Evolutionary conservation across 805 yeast species (phyloP).

Genomic region (Barnettozyma wickerhamii): DNA sequence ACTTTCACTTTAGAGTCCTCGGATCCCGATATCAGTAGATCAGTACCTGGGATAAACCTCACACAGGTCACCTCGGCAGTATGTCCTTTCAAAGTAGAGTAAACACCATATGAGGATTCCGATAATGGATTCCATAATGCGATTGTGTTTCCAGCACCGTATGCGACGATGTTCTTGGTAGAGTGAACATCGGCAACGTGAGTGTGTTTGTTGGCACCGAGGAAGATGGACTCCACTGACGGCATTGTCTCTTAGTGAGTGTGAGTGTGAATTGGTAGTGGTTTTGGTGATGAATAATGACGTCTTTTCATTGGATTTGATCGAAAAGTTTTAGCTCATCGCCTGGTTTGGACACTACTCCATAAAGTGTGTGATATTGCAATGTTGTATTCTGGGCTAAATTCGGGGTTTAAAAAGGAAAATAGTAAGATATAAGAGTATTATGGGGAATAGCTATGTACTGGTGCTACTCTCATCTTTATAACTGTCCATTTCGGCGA

Average conservation of each 20-base stretch:
- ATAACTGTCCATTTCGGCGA: too few species aligned
- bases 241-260: slow-evolving; percentile 10
- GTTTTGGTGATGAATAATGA: background rate
- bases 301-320: background rate
- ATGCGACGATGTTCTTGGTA: slow-evolving; percentile 46
- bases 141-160: slow-evolving; percentile 62
- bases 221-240: slow-evolving; percentile 50
- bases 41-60: slow-evolving; percentile 44
- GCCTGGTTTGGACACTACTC: slow-evolving; percentile 6
- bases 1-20: slow-evolving; percentile 62
- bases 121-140: slow-evolving; percentile 67
- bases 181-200: slow-evolving; percentile 51
- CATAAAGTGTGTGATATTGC: background rate
- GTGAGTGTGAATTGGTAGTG: background rate
- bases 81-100: slow-evolving; percentile 57
- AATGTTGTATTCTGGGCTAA: background rate
- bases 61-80: slow-evolving; percentile 63
- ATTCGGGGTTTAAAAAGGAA: too few species aligned
- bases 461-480: too few species aligned
- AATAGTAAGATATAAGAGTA: background rate
- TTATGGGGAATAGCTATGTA: too few species aligned
- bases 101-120: slow-evolving; percentile 40
- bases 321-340: slow-evolving; percentile 4
- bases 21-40: slow-evolving; percentile 52
- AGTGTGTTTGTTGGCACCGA: slow-evolving; percentile 69